Base-by-base conservation (phyloP, 345 rosid species). In the Salix brachista region DNA sequence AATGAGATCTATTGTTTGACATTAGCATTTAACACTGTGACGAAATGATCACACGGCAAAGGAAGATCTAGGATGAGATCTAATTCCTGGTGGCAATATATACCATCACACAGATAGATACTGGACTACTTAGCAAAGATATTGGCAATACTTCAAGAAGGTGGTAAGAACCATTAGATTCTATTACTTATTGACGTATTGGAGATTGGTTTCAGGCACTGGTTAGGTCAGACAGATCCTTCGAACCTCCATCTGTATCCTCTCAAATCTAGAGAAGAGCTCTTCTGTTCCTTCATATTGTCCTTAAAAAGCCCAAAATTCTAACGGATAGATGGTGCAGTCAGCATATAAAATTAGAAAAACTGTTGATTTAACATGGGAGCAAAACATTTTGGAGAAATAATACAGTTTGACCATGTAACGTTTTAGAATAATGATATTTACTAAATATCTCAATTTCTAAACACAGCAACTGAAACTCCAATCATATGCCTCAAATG, bases 221-320 rank as follows among this genome's bases (percentile, higher is more conserved):
- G 14, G 65, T 67, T 75, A 72, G 74, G 86, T 82, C 78, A 77
- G 82, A 80, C 80, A 75, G 78, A 85, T 82, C 73, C 80, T 77
- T 78, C 80, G 80, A 75, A 83, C 80, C 65, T 3, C 62, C 2
- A 6, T 18, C 68, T 79, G 79, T 74, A 78, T 76, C 72, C 70
- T 71, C 76, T 77, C 80, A 84, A 79, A 79, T 74, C 87, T 81
- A 56, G 78, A 70, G 78, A 71, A 75, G 72, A 48, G 69, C 65
- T 76, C 65, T 76, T 68, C 75, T 66, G 71, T 68, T 78, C 81
- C 85, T 85, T 72, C 73, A 78, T 68, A 46, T 72, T 81, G 85
- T 83, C 91, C 90, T 84, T 77, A 81, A 87, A 84, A 87, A 85
- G 78, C 89, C 84, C 84, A 77, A 72, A 83, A 70, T 80, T 79